These are phyloP conservation scores for Mortierella sp. DNA, from an alignment of 371 early-diverging fungal species.

Conservation along the genomic window DNA sequence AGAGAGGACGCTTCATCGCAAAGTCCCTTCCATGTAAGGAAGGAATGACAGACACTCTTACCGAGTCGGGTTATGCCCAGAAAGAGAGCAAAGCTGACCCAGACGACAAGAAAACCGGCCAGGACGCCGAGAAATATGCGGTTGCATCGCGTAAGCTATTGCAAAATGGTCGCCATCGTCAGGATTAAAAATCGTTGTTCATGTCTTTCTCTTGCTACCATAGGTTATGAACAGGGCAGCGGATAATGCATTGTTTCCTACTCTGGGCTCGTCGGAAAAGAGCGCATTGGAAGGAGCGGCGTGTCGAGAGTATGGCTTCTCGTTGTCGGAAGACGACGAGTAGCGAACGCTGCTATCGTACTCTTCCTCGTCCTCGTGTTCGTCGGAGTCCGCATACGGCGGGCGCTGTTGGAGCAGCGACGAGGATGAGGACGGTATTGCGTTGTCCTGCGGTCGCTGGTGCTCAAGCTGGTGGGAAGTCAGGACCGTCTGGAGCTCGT, in stretches of 20 bases:
- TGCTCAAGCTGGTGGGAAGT: constrained; percentile 20
- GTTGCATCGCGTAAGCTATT: constrained; percentile 42
- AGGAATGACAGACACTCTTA: constrained; percentile 7
- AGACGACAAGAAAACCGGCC: constrained; percentile 17
- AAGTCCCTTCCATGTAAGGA: no score
- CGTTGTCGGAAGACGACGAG: constrained; percentile 20
- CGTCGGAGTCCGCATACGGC: constrained; percentile 5
- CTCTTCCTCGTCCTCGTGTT: constrained; percentile 21
- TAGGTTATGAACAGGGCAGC: background rate
- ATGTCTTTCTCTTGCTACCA: background rate
- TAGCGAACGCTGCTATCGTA: constrained; percentile 11
- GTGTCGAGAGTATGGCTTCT: constrained; percentile 13
- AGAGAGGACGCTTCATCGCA: no score
- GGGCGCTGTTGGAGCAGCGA: constrained; percentile 4
- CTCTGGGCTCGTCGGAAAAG: constrained; percentile 34
- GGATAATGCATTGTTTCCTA: background rate
- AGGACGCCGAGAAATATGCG: constrained; percentile 33
- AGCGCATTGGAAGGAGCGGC: background rate
- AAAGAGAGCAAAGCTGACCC: constrained; percentile 36
- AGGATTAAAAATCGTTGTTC: no score
- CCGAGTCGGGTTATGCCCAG: constrained; percentile 33
- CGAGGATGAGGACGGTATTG: constrained; percentile 5
- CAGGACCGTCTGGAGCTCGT: constrained; percentile 35
- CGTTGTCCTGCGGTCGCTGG: background rate
- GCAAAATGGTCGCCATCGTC: no score